phyloP scores from a whole-genome alignment of 2,329 filamentous ascomycete species.

The Tolypocladium guangdongense region DNA sequence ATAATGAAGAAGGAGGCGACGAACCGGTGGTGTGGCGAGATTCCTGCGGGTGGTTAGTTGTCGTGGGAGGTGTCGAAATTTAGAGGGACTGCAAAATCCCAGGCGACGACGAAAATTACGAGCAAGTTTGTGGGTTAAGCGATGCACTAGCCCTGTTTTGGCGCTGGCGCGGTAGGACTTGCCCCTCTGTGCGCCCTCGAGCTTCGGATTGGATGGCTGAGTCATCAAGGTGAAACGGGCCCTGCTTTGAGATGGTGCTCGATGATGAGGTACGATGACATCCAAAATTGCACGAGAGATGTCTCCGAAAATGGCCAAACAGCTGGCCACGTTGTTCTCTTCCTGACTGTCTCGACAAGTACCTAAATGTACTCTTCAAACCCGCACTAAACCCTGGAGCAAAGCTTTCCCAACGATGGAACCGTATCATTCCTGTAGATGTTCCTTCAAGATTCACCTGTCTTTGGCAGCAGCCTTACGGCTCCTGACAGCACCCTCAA shows the following conservation, averaged over 20 bases:
- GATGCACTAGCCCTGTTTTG: slow-evolving; percentile 16
- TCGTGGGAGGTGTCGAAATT: slow-evolving; percentile 19
- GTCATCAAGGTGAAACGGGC: slow-evolving; percentile 1
- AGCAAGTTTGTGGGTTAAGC: slow-evolving; percentile 28
- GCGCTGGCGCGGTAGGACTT: slow-evolving; percentile 16
- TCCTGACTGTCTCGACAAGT: neutral
- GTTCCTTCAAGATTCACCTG: slow-evolving; percentile 1
- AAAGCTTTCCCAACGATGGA: neutral
- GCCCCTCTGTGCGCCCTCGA: slow-evolving; percentile 12
- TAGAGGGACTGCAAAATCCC: slow-evolving; percentile 10
- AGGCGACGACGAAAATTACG: slow-evolving; percentile 26
- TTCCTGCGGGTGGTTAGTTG: slow-evolving; percentile 28
- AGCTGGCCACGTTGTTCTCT: neutral
- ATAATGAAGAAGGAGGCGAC: slow-evolving; percentile 9
- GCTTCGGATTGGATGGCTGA: neutral
- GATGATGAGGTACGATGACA: neutral
- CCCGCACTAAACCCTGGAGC: neutral
- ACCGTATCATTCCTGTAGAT: neutral
- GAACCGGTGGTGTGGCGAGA: slow-evolving; percentile 24
- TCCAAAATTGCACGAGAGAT: neutral
- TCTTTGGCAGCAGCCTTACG: slow-evolving; percentile 10
- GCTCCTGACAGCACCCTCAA: slow-evolving; percentile 14
- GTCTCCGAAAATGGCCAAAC: neutral
- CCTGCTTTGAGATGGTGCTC: neutral
- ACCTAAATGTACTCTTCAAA: no score